Conservation (phyloP, 2,329 filamentous ascomycete species). For the Arthrinium puccinioides region DNA sequence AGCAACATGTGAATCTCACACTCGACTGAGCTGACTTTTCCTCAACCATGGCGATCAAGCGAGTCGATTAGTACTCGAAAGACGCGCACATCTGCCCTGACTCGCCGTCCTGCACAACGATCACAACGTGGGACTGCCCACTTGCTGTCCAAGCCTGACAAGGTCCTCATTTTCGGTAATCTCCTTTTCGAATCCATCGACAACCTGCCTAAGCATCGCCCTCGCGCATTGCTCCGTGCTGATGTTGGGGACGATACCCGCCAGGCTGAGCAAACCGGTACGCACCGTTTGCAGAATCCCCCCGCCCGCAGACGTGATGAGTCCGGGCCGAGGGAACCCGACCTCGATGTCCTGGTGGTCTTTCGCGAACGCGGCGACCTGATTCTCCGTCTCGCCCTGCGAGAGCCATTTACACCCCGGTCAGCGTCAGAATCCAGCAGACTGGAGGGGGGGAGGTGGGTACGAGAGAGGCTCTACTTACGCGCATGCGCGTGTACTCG, state of each 20-base stretch:
- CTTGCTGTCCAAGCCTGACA: neutral
- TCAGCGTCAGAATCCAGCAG: neutral
- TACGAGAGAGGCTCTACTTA: constrained; percentile 16
- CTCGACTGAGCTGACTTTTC: too few relatives aligned
- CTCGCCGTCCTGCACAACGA: too few relatives aligned
- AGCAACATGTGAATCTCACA: too few relatives aligned
- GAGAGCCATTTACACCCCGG: neutral
- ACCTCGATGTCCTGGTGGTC: neutral
- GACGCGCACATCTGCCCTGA: too few relatives aligned
- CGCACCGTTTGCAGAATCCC: neutral
- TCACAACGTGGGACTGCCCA: too few relatives aligned
- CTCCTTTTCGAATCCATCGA: neutral
- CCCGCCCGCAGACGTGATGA: constrained; percentile 2
- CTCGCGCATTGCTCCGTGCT: neutral
- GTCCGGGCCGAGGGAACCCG: neutral
- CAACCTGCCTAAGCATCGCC: constrained; percentile 2
- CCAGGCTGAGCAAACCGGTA: neutral
- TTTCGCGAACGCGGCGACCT: neutral
- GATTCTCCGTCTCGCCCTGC: neutral
- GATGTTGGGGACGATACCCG: neutral
- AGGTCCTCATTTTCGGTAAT: neutral
- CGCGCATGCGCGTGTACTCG: constrained; percentile 39
- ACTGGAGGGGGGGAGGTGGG: neutral
- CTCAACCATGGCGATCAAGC: too few relatives aligned
- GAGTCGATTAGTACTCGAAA: too few relatives aligned